A percentile compares a stretch with the other conserved stretches of the same genome.
These are phyloP conservation scores for Ophiostoma ips DNA, from an alignment of 2,329 filamentous ascomycete species.

Conservation along the genomic window DNA sequence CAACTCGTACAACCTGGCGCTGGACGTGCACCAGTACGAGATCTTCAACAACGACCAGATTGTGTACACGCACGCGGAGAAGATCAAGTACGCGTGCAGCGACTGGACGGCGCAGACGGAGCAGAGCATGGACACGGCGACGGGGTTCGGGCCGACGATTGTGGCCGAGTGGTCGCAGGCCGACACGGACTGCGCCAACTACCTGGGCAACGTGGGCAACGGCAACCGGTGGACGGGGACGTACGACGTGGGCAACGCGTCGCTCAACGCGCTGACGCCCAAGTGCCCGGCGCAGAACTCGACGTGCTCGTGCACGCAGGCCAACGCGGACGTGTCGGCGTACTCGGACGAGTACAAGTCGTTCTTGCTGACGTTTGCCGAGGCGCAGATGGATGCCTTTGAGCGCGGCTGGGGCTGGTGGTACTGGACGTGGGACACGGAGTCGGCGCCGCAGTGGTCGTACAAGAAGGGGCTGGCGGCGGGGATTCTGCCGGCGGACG, in stretches of 20 bases:
- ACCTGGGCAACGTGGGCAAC: constrained; percentile 79
- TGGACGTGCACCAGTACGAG: constrained; percentile 98
- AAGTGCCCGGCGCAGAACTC: constrained; percentile 56
- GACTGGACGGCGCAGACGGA: constrained; percentile 74
- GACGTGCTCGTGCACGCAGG: constrained; percentile 57
- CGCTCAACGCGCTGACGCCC: constrained; percentile 50
- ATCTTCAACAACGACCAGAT: constrained; percentile 93
- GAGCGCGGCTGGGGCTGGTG: constrained; percentile 95
- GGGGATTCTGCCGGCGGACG: constrained; percentile 65
- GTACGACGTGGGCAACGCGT: constrained; percentile 51
- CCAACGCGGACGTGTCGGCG: constrained; percentile 56
- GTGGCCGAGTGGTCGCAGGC: constrained; percentile 97
- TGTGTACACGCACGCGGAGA: constrained; percentile 63
- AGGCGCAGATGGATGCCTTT: constrained; percentile 92
- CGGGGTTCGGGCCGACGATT: constrained; percentile 83
- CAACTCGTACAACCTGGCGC: constrained; percentile 55
- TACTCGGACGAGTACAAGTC: constrained; percentile 68
- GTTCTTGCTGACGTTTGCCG: constrained; percentile 79
- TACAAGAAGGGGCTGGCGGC: constrained; percentile 67
- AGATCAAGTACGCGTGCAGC: constrained; percentile 74
- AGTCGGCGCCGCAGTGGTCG: constrained; percentile 64
- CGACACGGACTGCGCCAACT: constrained; percentile 80
- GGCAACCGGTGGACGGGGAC: constrained; percentile 91
- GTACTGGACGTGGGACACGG: constrained; percentile 95
- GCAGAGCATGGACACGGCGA: constrained; percentile 55